phyloP scores from a whole-genome alignment of 2,329 filamentous ascomycete genomes.

The Grosmannia huntii region DNA sequence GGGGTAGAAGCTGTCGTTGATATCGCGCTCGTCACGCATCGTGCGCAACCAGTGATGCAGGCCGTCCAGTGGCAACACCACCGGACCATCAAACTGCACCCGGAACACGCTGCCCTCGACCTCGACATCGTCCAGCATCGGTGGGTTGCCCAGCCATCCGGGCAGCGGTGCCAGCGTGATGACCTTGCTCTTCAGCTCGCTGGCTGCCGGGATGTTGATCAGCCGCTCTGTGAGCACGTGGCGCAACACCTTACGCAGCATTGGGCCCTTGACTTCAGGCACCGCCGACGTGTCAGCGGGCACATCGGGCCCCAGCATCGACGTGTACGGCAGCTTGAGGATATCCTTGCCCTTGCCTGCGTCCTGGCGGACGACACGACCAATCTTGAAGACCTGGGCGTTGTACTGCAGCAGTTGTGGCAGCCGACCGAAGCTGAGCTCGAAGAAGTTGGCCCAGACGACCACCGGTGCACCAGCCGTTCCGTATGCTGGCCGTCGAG shows the following conservation, averaged over 20 bases:
- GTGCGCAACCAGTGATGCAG: slow-evolving; percentile 32
- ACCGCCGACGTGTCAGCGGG: slow-evolving; percentile 9
- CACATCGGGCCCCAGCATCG: neutral
- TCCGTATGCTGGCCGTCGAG: slow-evolving; percentile 37
- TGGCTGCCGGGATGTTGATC: slow-evolving; percentile 15
- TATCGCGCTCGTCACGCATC: slow-evolving; percentile 24
- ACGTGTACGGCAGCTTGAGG: neutral
- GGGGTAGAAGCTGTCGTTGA: slow-evolving; percentile 28
- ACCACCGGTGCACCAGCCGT: slow-evolving; percentile 26
- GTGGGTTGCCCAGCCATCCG: neutral
- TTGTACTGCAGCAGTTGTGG: slow-evolving; percentile 30
- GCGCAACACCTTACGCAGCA: slow-evolving; percentile 8
- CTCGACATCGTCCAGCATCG: slow-evolving; percentile 2
- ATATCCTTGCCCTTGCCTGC: neutral
- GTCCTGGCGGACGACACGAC: neutral
- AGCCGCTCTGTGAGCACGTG: slow-evolving; percentile 21
- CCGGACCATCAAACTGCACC: slow-evolving; percentile 29
- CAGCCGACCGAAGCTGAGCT: slow-evolving; percentile 23
- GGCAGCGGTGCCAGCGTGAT: slow-evolving; percentile 7
- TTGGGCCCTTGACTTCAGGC: slow-evolving; percentile 10
- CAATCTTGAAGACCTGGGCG: slow-evolving; percentile 20
- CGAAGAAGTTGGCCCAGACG: slow-evolving; percentile 44
- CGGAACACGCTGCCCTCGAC: slow-evolving; percentile 10
- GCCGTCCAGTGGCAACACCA: slow-evolving; percentile 23
- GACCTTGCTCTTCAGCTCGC: slow-evolving; percentile 12